These are phyloP conservation scores for Nemania sp. DNA, from an alignment of 2,329 filamentous ascomycete species.

Conservation along the genomic window DNA sequence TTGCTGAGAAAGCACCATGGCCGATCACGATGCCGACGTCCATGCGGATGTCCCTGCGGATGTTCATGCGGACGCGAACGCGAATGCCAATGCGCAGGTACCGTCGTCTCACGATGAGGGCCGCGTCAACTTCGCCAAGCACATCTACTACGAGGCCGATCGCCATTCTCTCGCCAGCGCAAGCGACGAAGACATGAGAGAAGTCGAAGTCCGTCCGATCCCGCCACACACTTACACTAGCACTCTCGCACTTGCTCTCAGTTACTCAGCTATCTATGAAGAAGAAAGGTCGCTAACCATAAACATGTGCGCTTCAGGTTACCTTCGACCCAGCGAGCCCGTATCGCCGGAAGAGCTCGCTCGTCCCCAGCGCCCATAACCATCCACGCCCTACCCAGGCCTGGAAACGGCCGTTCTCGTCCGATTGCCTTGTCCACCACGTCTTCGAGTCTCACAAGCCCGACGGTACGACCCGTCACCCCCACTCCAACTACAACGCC, in stretches of 20 bases:
- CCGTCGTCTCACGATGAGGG: not conserved
- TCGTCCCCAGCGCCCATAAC: constrained; percentile 55
- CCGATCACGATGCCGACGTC: constrained; percentile 8
- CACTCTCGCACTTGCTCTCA: no score
- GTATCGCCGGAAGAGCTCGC: constrained; percentile 68
- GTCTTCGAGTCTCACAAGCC: constrained; percentile 61
- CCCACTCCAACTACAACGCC: not conserved
- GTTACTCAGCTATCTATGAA: no score
- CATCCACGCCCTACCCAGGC: constrained; percentile 41
- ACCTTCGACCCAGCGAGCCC: constrained; percentile 64
- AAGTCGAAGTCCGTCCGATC: constrained; percentile 53
- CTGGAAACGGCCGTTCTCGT: constrained; percentile 41
- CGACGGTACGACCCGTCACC: constrained; percentile 19
- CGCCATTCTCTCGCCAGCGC: constrained; percentile 50
- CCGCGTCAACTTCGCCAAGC: constrained; percentile 29
- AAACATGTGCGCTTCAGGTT: constrained; percentile 54
- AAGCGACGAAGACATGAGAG: constrained; percentile 55
- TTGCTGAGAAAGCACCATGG: no score
- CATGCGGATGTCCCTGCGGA: no score
- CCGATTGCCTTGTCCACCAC: constrained; percentile 67
- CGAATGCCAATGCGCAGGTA: no score
- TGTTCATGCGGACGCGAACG: no score
- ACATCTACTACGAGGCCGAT: constrained; percentile 42
- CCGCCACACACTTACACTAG: no score
- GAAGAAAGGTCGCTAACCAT: not conserved